Base-by-base conservation (phyloP, 306 rosid species). In the Mimosa pudica region DNA sequence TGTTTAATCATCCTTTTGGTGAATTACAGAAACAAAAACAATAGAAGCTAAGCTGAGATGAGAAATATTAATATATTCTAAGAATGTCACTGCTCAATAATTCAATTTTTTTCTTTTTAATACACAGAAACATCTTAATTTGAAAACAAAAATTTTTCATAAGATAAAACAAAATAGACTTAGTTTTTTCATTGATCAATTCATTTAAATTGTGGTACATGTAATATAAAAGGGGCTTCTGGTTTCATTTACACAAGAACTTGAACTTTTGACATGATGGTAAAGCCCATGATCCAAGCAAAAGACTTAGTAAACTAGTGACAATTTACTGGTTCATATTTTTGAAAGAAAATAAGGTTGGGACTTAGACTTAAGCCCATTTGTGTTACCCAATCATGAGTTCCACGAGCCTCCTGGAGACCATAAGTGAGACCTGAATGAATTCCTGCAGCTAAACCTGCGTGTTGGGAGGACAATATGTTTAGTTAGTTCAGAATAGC, bases 371-470 rank as follows among this genome's bases (percentile, higher is more conserved):
- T 17, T 8, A n/a, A n/a, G 47, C 6, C 54, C 54, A 12, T 7
- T 10, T 18, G 38, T 44, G 77, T 66, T 92, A 94, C 97, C 97
- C 95, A 94, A 70, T 92, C 98, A 77, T 92, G 97, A 47, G 89
- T 79, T 18, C 98, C 98, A 24, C 97, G 92, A 70, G 93, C 93
- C 85, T 94, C 98, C 72, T 83, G 84, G 77, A 94, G 87, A 68
- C 94, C 97, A 83, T 92, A 92, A 11, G 97, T 89, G 67, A 92
- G 92, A 41, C 97, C 97, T 20, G 98, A 91, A 79, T 92, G 90
- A 20, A 94, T 77, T 62, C 97, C 97, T 17, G 97, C 97, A 77
- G 92, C 93, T 80, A 91, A 80, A 52, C 98, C 97, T 94, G 82
- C 82, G 82, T 57, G 73, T 74, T 36, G 36, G 41, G 16, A 68